Base-by-base conservation (phyloP, 192 early-diverging fungal species). In the Coemansia sp. region DNA sequence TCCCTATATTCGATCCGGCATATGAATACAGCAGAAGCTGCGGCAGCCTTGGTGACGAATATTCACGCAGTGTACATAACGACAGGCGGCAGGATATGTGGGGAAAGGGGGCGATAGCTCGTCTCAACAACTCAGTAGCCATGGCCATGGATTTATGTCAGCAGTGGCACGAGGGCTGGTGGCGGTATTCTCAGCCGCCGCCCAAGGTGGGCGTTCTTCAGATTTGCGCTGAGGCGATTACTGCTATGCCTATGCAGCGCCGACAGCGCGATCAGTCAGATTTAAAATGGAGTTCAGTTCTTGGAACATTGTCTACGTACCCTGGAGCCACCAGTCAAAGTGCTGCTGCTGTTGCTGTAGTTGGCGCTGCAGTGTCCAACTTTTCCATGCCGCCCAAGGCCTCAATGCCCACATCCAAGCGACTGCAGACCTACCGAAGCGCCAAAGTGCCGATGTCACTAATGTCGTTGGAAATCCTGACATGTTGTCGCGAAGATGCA, bases 251-350 rank as follows among this genome's bases (percentile, higher is more conserved):
- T 29, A 67, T 55, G 16, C 55, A 62, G 41, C 62, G 57, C n/a
- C 71, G 74, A 3, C 71, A 81, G 53, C 71, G 71, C 39, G 80
- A 76, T 40, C 80, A 81, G 62, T 74, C 80, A 0, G 80, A 81
- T 53, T 49, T 81, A 60, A 81, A 81, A 43, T 81, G 80, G 80
- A 70, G 62, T 41, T 70, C 80, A 7, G 80, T 81, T 38, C 72
- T 81, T 18, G 80, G 80, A 7, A 64, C 41, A 1, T 22, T 74
- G 24, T 65, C 53, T 29, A 16, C 53, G 12, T 57, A 57, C 53
- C 53, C 24, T 4, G 11, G 20, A 6, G 27, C 6, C 9, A 20
- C 24, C 29, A 41, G 34, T 15, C 27, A 53, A 33, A 33, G 11
- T 18, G 49, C 68, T 16, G n/a, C 57, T 15, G n/a, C 29, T 29